Conservation (phyloP, 1,139 yeast species). For the Pichia sp. region DNA sequence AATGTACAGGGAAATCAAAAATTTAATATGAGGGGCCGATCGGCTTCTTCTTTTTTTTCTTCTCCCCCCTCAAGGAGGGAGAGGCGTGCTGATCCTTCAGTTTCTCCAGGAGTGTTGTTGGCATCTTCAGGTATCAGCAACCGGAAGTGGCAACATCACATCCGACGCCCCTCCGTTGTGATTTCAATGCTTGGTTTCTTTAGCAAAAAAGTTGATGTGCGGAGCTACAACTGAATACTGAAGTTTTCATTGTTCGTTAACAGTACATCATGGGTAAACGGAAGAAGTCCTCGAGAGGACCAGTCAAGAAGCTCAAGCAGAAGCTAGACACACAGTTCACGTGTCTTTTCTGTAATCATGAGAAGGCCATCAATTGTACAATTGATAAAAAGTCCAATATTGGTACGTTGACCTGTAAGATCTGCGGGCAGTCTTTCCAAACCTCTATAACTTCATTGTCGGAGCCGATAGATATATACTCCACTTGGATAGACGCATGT, state of each 20-base stretch:
- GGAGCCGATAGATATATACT: slow-evolving; percentile 90
- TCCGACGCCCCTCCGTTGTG: neutral
- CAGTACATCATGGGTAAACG: slow-evolving; percentile 62
- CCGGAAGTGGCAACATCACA: too few species aligned
- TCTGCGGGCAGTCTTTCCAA: slow-evolving; percentile 93
- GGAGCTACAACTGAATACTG: neutral
- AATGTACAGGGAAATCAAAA: neutral
- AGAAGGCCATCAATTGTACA: slow-evolving; percentile 81
- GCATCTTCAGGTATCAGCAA: neutral
- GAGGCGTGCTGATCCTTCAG: neutral
- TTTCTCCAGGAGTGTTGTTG: neutral
- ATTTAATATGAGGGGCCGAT: neutral
- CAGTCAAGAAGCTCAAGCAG: slow-evolving; percentile 73
- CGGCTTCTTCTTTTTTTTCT: neutral
- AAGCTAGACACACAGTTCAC: slow-evolving; percentile 82
- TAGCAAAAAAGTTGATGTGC: neutral
- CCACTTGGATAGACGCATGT: slow-evolving; percentile 98
- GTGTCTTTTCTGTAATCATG: slow-evolving; percentile 94
- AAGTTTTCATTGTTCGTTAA: neutral
- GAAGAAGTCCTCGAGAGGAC: slow-evolving; percentile 83
- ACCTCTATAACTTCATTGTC: slow-evolving; percentile 78
- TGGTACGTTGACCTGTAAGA: slow-evolving; percentile 84
- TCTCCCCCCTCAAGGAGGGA: neutral
- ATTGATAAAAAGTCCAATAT: slow-evolving; percentile 82
- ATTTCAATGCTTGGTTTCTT: neutral